Evolutionary conservation across 225 moss, liverwort and hornwort genomes (phyloP).

Genomic region (Thuidium tamariscinum): DNA sequence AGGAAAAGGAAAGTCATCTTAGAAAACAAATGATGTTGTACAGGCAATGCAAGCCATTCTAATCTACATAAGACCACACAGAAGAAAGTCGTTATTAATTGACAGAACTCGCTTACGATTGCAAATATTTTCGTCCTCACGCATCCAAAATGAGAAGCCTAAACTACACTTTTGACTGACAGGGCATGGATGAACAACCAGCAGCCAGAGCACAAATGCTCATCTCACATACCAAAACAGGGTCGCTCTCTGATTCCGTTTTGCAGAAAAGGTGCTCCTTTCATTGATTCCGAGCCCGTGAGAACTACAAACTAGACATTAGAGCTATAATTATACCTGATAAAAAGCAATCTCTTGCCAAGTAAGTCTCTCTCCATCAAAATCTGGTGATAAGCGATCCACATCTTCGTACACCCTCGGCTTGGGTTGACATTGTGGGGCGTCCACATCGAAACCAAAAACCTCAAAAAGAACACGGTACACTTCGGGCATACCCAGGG

Average conservation of each 20-base stretch:
- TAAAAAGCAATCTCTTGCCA: conserved; percentile 90
- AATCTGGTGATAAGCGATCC: conserved; percentile 78
- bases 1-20: neutral
- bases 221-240: neutral
- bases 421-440: conserved; percentile 56
- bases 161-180: neutral
- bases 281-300: neutral
- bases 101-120: neutral
- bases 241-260: neutral
- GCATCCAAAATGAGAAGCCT: neutral
- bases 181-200: neutral
- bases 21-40: neutral
- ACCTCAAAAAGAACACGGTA: conserved; percentile 94
- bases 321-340: conserved; percentile 22
- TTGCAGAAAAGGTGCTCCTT: neutral
- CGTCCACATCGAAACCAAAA: conserved; percentile 81
- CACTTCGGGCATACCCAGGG: conserved; percentile 89
- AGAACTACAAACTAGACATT: neutral
- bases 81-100: neutral
- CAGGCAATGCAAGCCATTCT: neutral
- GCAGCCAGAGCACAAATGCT: neutral
- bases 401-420: conserved; percentile 42
- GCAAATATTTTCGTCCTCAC: neutral
- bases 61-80: neutral
- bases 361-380: conserved; percentile 56